Base-by-base conservation (phyloP, 108 stramenopile genomes). In the Cyclotella choctawhatcheeana region DNA sequence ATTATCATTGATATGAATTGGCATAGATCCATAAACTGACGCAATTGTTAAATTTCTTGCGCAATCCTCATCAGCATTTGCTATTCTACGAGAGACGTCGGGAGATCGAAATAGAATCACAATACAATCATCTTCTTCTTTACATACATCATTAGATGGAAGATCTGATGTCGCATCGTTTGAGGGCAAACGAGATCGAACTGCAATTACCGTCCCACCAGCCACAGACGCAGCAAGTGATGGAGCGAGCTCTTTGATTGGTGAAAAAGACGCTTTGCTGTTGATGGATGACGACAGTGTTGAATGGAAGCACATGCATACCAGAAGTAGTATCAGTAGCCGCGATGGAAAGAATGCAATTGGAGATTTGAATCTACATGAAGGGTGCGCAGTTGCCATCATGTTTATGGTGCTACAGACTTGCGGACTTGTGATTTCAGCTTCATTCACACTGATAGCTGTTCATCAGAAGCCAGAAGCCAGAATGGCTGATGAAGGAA, bases 211-310 rank as follows among this genome's bases (percentile, higher is more conserved):
- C 21, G 79, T 80, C 25, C 79, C 79, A 0, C 79, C 79, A 25
- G 79, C 79, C 21, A 80, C 72, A 37, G 79, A 80, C 1, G 79
- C 79, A 20, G 72, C 79, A 18, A 80, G 79, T 20, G 79, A 80
- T 29, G 79, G 79, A 29, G 69, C 79, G 8, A 80, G 67, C 37
- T 80, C 79, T 44, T 60, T 47, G 3, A 80, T 43, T 24, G 79
- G 79, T 17, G 72, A 80, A 40, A 73, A 73, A 55, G 66, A 37
- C 8, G 65, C 50, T 22, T 50, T 33, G 20, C 35, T 53, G 48
- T 14, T 67, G 54, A 48, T 45, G 53, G n/a, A n/a, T 30, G 55
- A 5, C 26, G 55, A 30, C 14, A 26, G 29, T 30, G 55, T 12
- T 40, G 6, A 40, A 8, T 40, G 6, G 12, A 8, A 8, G 37